Evolutionary conservation across 306 rosid species (phyloP), one percentile per base, ranked within the genome.

Genomic region (Lathyrus tuberosus): DNA sequence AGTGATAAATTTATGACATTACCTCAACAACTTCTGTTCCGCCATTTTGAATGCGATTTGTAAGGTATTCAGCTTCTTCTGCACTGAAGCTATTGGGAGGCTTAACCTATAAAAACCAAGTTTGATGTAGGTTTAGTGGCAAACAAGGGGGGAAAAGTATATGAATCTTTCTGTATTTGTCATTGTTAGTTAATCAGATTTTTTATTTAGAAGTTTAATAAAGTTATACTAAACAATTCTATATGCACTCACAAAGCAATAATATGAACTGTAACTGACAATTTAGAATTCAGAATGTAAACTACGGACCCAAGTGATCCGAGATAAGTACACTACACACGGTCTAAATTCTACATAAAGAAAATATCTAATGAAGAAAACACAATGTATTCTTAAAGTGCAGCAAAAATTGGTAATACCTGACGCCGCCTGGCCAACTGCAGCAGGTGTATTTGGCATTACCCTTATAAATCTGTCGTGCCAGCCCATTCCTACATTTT

Each of bases 401-500:
- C 16, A 12, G 5, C 1, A 12, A 58, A 48, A 16, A 13, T 41
- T 64, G 61, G 59, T 57, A 14, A 72, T 86, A 92, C 98, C 96
- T 73, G 92, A 78, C 31, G 96, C 92, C 43, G 95, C 96, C 80
- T 86, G 79, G 15, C 92, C 88, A 41, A 92, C 92, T 44, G 92
- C 81, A 44, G 96, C 82, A 16, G 98, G 85, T 41, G 98, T 89
- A 63, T 79, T 86, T 42, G 92, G 96, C 88, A 92, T 86, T 46
- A 92, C 95, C 79, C 96, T 85, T 40, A 89, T 78, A 82, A 92
- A 86, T 67, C 92, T 85, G 62, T 76, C 33, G 33, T 79, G 43
- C 89, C 91, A 1, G 96, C 95, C 96, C 96, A 92, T 79, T 87
- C 95, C 98, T 91, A 69, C 51, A 72, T 51, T 52, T 69, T 35